Percentiles rank a stretch among this genome's conserved stretches.
Evolutionary conservation across 2,329 filamentous ascomycete species (phyloP).

Genomic region (Fusarium lyarnte): DNA sequence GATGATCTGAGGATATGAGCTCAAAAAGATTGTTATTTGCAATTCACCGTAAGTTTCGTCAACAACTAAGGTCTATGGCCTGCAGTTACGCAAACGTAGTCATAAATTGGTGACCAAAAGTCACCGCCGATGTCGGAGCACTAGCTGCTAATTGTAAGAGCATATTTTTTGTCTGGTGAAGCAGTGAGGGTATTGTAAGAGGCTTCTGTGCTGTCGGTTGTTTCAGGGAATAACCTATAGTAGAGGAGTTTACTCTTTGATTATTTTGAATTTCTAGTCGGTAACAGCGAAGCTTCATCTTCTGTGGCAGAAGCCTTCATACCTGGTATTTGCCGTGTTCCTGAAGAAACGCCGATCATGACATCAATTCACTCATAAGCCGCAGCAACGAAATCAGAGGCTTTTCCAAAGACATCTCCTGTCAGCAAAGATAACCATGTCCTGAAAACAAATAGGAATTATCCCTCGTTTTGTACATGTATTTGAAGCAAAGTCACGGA

Average conservation of each 20-base stretch:
- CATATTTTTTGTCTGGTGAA: not conserved
- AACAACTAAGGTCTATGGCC: not conserved
- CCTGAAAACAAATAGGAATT: not conserved
- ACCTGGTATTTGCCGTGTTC: not conserved
- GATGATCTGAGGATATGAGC: not conserved
- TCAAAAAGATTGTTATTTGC: not conserved
- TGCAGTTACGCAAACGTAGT: not conserved
- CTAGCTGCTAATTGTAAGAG: not conserved
- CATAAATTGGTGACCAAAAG: not conserved
- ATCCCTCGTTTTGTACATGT: not conserved
- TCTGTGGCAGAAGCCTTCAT: constrained; percentile 24
- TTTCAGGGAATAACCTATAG: not conserved
- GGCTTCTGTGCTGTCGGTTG: not conserved
- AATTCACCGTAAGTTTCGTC: not conserved
- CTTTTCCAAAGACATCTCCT: not conserved
- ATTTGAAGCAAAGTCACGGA: not conserved
- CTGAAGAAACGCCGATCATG: constrained; percentile 14
- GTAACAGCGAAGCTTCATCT: not conserved
- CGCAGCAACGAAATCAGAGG: not conserved
- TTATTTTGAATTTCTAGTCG: not conserved
- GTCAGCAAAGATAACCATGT: not conserved
- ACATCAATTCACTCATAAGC: not conserved
- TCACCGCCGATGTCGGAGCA: constrained; percentile 14
- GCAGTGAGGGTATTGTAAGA: not conserved
- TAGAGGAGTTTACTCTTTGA: not conserved